phyloP scores from a whole-genome alignment of 441 rosid genomes.

The Aquilaria agallochum region DNA sequence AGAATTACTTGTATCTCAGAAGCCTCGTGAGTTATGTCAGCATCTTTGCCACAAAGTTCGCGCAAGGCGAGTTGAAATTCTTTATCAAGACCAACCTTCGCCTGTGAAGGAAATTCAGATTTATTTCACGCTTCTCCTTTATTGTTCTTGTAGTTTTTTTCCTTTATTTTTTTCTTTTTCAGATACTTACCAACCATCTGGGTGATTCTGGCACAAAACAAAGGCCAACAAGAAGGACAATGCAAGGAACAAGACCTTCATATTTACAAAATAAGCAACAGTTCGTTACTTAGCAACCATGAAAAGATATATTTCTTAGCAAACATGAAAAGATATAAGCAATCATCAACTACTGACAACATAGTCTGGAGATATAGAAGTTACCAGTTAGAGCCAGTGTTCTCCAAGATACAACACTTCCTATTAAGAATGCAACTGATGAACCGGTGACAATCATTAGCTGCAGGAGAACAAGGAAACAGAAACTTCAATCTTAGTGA shows the following conservation, averaged over 20 bases:
- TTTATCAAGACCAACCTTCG: conserved; percentile 55
- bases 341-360: too few species aligned
- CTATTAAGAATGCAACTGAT: conserved; percentile 59
- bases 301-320: too few species aligned
- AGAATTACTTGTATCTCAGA: conserved; percentile 56
- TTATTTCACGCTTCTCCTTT: neutral
- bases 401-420: conserved; percentile 75
- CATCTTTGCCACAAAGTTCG: conserved; percentile 59
- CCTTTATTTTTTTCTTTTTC: neutral
- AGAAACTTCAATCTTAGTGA: neutral
- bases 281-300: neutral
- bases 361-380: neutral
- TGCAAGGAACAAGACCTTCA: conserved; percentile 72
- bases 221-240: conserved; percentile 64
- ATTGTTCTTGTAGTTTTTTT: too few species aligned
- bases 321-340: too few species aligned
- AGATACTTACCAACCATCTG: conserved; percentile 77
- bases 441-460: conserved; percentile 77
- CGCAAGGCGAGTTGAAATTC: conserved; percentile 60
- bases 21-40: conserved; percentile 69
- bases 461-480: conserved; percentile 25
- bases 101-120: conserved; percentile 34
- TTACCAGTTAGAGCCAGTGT: conserved; percentile 78
- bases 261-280: conserved; percentile 19
- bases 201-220: conserved; percentile 85